Percentiles rank a stretch among this genome's conserved stretches.
phyloP scores from a whole-genome alignment of 371 early-diverging fungal genomes.

The Encephalitozoon cuniculi region DNA sequence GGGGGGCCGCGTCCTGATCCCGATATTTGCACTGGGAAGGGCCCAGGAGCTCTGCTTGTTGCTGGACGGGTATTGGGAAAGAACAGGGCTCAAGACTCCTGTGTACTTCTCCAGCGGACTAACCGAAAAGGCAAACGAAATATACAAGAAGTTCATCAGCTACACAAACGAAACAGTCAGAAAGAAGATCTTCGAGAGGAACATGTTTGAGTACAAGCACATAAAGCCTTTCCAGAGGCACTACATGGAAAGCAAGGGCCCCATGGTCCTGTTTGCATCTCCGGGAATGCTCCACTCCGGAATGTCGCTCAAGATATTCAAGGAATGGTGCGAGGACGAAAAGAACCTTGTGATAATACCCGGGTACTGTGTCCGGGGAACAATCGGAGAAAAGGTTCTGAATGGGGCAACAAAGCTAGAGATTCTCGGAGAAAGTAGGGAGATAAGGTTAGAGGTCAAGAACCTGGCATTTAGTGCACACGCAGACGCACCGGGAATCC shows the following conservation, averaged over 20 bases:
- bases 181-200: constrained; percentile 67
- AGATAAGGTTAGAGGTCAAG: constrained; percentile 79
- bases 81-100: constrained; percentile 71
- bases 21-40: constrained; percentile 84
- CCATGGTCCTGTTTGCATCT: constrained; percentile 83
- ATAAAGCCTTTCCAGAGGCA: constrained; percentile 71
- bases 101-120: constrained; percentile 84
- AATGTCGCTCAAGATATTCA: constrained; percentile 71
- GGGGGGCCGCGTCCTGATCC: constrained; percentile 84
- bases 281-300: constrained; percentile 73
- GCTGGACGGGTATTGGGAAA: constrained; percentile 84
- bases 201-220: constrained; percentile 84
- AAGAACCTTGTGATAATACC: constrained; percentile 76
- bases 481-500: constrained; percentile 92
- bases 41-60: constrained; percentile 87
- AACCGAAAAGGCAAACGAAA: constrained; percentile 78
- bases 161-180: constrained; percentile 88
- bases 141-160: constrained; percentile 78
- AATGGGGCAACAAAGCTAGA: constrained; percentile 71
- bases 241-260: constrained; percentile 66
- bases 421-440: constrained; percentile 69
- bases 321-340: constrained; percentile 73
- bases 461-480: constrained; percentile 94
- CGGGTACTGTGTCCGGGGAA: constrained; percentile 79
- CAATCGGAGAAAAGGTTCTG: constrained; percentile 82